Base-by-base conservation (phyloP, 176 grass and related monocot genomes). In the Rhynchospora tenuis region DNA sequence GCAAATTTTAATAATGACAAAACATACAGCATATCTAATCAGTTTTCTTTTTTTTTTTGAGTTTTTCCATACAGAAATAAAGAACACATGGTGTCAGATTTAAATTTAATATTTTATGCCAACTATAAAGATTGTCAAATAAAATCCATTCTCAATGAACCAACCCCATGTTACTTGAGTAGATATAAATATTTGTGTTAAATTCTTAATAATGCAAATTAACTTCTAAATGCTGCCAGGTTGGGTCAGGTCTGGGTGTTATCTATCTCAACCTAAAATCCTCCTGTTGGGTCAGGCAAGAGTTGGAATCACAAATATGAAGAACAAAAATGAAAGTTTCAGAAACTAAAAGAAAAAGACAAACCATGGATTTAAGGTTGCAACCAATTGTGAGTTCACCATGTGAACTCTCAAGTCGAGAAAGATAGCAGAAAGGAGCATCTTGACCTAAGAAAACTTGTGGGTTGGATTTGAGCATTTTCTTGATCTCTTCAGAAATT, bases 281-380 rank as follows among this genome's bases (percentile, higher is more conserved):
- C 14, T 68, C 42, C 1, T 43, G 7, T 24, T 61, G n/a, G 29
- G 64, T 68, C 28, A 66, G 64, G 64, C 27, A 29, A 31, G 14
- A 33, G 16, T 66, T 66, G 28, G 28, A 12, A 66, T 33, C 20
- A 22, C 71, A 26, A 24, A 27, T 52, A 75, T 2, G 23, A 75
- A 22, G 47, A 75, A 26, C 51, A 75, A n/a, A 16, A 50, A 7
- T 52, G 19, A 22, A 58, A 85, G 20, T 1, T n/a, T n/a, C 58
- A 55, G 28, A 63, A 23, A 73, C 13, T 61, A 59, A 31, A 56
- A 54, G 13, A 52, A 16, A 26, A 3, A 48, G 54, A 78, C 85
- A 67, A 76, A 96, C 91, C 87, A 89, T 97, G 77, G 71, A 80
- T 85, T 79, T 89, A 64, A 93, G 88, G 74, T 86, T 90, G 83